Evolutionary conservation across 2,329 filamentous ascomycete genomes (phyloP).

Genomic region (Pseudovirgaria hyperparasitica): DNA sequence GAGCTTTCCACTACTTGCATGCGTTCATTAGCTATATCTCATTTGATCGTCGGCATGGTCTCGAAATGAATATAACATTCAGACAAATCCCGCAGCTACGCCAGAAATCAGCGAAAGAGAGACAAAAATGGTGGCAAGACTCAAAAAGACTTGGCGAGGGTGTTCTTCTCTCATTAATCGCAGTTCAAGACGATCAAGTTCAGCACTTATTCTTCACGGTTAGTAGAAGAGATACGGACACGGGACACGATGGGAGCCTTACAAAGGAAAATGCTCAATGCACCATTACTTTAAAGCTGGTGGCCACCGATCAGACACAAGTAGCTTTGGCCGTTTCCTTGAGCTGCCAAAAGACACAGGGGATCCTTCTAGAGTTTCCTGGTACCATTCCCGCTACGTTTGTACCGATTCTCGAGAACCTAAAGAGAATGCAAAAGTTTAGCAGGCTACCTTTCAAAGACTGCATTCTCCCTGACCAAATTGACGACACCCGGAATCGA

Average conservation of each 20-base stretch:
- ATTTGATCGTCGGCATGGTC: constrained; percentile 8
- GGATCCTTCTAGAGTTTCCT: constrained; percentile 16
- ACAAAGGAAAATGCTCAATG: constrained; percentile 4
- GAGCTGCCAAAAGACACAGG: constrained; percentile 6
- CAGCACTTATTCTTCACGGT: constrained; percentile 17
- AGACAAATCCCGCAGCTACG: constrained; percentile 9
- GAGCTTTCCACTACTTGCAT: constrained; percentile 11
- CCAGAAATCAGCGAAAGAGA: constrained; percentile 5
- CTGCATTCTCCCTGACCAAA: constrained; percentile 14
- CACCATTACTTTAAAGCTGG: constrained; percentile 10
- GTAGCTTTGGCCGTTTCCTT: constrained; percentile 8
- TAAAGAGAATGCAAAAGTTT: constrained; percentile 14
- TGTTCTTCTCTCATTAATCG: constrained; percentile 16
- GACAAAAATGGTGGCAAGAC: constrained; percentile 17
- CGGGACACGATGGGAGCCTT: constrained; percentile 5
- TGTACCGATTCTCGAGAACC: constrained; percentile 13
- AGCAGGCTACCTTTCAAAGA: constrained; percentile 14
- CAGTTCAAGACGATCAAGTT: constrained; percentile 5
- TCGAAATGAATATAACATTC: constrained; percentile 14
- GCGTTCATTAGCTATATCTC: constrained; percentile 10
- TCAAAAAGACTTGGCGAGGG: constrained; percentile 13
- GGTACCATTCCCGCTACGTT: constrained; percentile 18
- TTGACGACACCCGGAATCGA: not conserved
- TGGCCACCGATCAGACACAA: constrained; percentile 7
- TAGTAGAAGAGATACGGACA: constrained; percentile 6